These are phyloP conservation scores for Russula lepida DNA, from an alignment of 768 basidiomycete genomes.

Conservation along the genomic window DNA sequence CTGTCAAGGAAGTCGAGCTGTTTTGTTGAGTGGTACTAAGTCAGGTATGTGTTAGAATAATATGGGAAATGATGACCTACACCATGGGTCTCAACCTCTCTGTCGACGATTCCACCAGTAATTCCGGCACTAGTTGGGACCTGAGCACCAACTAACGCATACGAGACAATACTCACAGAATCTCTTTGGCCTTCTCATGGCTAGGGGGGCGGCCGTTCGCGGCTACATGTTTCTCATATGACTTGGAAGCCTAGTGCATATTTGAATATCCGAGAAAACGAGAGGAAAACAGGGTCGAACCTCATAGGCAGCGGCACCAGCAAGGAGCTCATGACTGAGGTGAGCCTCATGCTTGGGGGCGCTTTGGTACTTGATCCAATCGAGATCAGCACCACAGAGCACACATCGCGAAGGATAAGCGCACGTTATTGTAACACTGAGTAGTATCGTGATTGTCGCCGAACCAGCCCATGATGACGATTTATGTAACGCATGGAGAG, in stretches of 20 bases:
- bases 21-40: neutral
- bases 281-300: slow-evolving; percentile 22
- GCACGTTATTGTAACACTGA: neutral
- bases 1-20: slow-evolving; percentile 41
- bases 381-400: neutral
- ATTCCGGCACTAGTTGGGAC: slow-evolving; percentile 39
- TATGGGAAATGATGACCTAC: slow-evolving; percentile 24
- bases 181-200: slow-evolving; percentile 54
- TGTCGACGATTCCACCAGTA: slow-evolving; percentile 45
- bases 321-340: slow-evolving; percentile 57
- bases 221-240: slow-evolving; percentile 47
- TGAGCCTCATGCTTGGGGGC: slow-evolving; percentile 35
- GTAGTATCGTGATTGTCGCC: neutral
- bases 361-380: neutral
- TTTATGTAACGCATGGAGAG: neutral
- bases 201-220: slow-evolving; percentile 39
- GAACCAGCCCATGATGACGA: slow-evolving; percentile 5
- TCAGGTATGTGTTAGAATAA: neutral
- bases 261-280: neutral
- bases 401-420: neutral
- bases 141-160: neutral
- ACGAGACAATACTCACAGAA: slow-evolving; percentile 30
- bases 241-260: slow-evolving; percentile 45
- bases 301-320: slow-evolving; percentile 61
- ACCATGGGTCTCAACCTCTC: slow-evolving; percentile 51